Evolutionary conservation across 371 early-diverging fungal genomes (phyloP), one percentile per base, ranked within the genome.

Genomic region (Mortierella sp.): DNA sequence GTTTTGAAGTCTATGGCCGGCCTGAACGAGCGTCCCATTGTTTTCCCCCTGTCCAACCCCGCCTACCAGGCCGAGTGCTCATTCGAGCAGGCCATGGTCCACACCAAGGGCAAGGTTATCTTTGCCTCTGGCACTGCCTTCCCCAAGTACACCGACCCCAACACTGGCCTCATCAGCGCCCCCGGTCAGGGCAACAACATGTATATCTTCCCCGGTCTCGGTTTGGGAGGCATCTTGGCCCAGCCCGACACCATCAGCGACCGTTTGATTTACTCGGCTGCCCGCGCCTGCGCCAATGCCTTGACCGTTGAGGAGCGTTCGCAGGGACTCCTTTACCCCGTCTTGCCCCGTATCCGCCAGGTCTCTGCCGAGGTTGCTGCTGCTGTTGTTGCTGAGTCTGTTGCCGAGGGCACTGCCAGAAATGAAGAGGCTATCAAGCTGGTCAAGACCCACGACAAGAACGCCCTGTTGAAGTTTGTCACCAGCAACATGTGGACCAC

Each of bases 141-240:
- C 91, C 98, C 98, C 45, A 81, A 90, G 31, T 95, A 94, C 84
- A 90, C 84, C 3, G 88, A 93, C 26, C 92, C 95, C 21, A 84
- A 86, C 26, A 92, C 94, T 31, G 88, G 90, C 19, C 84, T 90
- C 57, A 77, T 91, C 24, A 86, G 88, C 31, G 84, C 92, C 73
- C 96, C 97, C 19, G 97, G 96, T 26, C 97, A 98, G 91, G 98
- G 97, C 72, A 97, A 97, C 91, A 97, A 97, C 91, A 96, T 96
- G 96, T 96, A 95, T 83, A 93, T 95, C 47, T 96, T 96, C 94
- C 98, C 98, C 70, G 97, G 97, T 58, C 92, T 98, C 38, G 98
- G 98, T 28, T 89, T 97, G 45, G 98, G 98, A 65, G 89, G 95
- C 47, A 91, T 95, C 76, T 84, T 97, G 48, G 92, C 96, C 71